Base-by-base conservation (phyloP, 2,329 filamentous ascomycete species). In the Sclerotiophoma versabilis region DNA sequence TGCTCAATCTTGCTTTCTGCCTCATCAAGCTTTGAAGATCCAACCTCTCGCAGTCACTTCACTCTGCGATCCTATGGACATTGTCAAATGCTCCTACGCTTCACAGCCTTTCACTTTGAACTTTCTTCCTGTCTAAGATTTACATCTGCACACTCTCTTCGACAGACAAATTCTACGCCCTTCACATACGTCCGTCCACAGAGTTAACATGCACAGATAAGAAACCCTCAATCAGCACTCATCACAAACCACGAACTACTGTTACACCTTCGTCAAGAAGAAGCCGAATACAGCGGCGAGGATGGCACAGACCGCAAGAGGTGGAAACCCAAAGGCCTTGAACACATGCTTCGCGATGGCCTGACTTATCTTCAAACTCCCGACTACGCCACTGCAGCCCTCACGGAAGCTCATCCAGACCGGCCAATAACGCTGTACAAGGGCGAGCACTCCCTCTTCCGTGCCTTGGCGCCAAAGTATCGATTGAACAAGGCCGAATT, bases 161-260 rank as follows among this genome's bases (percentile, higher is more conserved):
- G 17, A 15, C 12, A 27, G n/a, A 4, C 9, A 14, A 42, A 12
- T 6, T 4, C 8, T 5, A 27, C 11, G 11, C 6, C 41, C 30
- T 25, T 14, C 8, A 5, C 1, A 30, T 17, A 19, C 4, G 14
- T 5, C 9, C 15, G 12, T 23, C 2, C 26, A 2, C 25, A 26
- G 17, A 5, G 30, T 39, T 41, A 14, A 38, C 27, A 7, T 23
- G 17, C n/a, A 2, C 49, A 90, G 82, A 84, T 92, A 68, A 77
- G 91, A 64, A 88, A 89, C 68, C 80, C 88, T 3, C 87, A 91
- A 70, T 85, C 85, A 25, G 87, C 87, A 5, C 81, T 87, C 34
- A 79, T 92, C 67, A 85, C 86, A 71, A 92, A 92, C 73, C 88
- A 84, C 60, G 89, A 92, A 79, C 88, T 92, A 59, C 87, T 87